Evolutionary conservation across 23 red algal species (phyloP), one percentile per base, ranked within the genome.

Genomic region (Agarophyton chilense): DNA sequence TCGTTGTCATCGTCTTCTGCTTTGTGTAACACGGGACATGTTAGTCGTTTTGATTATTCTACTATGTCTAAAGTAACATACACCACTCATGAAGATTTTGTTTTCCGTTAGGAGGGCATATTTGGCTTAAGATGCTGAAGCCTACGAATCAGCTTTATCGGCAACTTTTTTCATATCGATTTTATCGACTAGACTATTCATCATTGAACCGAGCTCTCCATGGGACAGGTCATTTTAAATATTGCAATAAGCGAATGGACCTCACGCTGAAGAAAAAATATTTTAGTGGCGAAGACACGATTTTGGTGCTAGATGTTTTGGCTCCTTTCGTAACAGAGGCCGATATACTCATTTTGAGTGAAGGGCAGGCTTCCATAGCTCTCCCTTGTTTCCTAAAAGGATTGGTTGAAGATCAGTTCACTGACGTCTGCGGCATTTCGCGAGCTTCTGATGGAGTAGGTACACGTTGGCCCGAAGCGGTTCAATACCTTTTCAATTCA

Each of bases 61-160:
- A 54, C 52, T 54, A 49, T 21, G 52, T 54, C 52, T 18, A 54
- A 19, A 21, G 16, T 54, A 21, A 54, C 52, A 4, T 54, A 16
- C 16, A 18, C 16, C 52, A 2, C 52, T 19, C 52, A 54, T 13
- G 16, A 18, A 54, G 52, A 12, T 54, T 21, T 54, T 19, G 2
- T 4, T 8, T 16, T 21, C 52, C 9, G 52, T 19, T 2, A 54
- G 52, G 25, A 56, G 17, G 50, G 77, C 17, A 40, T 22, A 9
- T 29, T 13, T 22, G 39, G 10, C 77, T 81, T 34, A 51, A 33
- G 25, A 50, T 24, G 77, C 50, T 56, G 19, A 56, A 60, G 25
- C 31, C 77, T 26, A 81, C 77, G 39, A 58, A 81, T 1, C 52
- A n/a, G 13, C 77, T 58, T 18, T 81, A 54, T 56, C 16, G 22